Percentiles rank a stretch among this genome's conserved stretches.
These are phyloP conservation scores for Komagataea norvegica DNA, from an alignment of 1,139 yeast species.

Conservation along the genomic window DNA sequence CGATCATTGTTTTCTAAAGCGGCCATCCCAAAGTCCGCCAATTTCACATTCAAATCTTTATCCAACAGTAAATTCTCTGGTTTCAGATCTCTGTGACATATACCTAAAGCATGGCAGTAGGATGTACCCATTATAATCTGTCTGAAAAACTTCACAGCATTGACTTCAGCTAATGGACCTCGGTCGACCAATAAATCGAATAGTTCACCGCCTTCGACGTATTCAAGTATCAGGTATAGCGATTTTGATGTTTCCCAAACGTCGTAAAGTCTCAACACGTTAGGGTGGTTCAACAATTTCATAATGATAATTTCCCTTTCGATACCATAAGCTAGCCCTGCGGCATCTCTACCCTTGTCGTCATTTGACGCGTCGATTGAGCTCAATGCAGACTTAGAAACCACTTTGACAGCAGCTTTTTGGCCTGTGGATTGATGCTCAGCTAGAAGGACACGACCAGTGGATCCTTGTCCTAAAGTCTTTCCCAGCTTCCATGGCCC, in stretches of 20 bases:
- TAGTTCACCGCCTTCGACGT: conserved; percentile 80
- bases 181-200: conserved; percentile 72
- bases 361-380: conserved; percentile 29
- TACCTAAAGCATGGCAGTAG: conserved; percentile 77
- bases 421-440: conserved; percentile 66
- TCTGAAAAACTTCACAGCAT: conserved; percentile 70
- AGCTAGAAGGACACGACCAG: conserved; percentile 73
- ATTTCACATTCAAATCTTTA: conserved; percentile 60
- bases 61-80: conserved; percentile 74
- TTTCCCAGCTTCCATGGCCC: conserved; percentile 83
- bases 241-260: conserved; percentile 84
- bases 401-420: conserved; percentile 77
- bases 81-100: conserved; percentile 77
- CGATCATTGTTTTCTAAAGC: conserved; percentile 72
- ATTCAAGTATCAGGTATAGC: conserved; percentile 67
- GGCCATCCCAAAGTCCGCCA: conserved; percentile 88
- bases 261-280: conserved; percentile 69
- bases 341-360: conserved; percentile 37
- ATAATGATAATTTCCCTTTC: conserved; percentile 80
- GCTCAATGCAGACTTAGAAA: conserved; percentile 56
- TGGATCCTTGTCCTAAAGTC: conserved; percentile 77
- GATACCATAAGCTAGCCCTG: conserved; percentile 71
- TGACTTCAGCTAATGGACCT: conserved; percentile 73
- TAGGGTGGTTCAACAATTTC: conserved; percentile 74
- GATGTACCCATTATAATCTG: conserved; percentile 75